Base-by-base conservation (phyloP, 371 early-diverging fungal genomes). In the Mucor racemosus region DNA sequence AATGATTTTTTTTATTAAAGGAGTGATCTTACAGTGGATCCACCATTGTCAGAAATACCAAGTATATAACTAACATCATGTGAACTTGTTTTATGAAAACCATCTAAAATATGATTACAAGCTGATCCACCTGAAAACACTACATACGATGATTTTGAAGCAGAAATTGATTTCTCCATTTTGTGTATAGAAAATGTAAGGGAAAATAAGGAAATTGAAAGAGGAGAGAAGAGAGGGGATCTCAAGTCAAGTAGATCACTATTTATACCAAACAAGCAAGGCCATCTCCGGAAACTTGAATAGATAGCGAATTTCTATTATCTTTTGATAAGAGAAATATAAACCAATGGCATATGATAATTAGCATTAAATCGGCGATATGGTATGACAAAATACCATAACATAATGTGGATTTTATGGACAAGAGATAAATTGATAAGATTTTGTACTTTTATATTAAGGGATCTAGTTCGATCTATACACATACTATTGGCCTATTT, bases 41-140 rank as follows among this genome's bases (percentile, higher is more conserved):
- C 88, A 58, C 91, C 92, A 72, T 92, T 90, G 67, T 92, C 92
- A 40, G 87, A 86, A 44, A 92, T 86, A 36, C 90, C 89, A 63
- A 92, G 76, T n/a, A 90, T 78, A 62, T 91, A 90, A 64, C 86
- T 84, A 35, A 89, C 85, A 63, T 90, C 79, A 48, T 87, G 80
- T n/a, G 81, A 84, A 60, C 82, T 67, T 46, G 69, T 66, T 71
- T 86, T 62, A 54, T 74, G 88, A 46, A 91, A 82, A n/a, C 77
- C 65, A 50, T 74, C 40, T 68, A 88, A 68, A 81, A 84, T 65
- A 74, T 79, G 75, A 70, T 92, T 92, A 59, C 90, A 88, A 19
- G 91, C 92, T 21, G 90, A 85, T 48, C 92, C 92, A 55, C 92
- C 92, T 33, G 89, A 89, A 71, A 92, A 85, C 7, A 91, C 80